Conservation (phyloP, 345 rosid species). For the Citrus reticulata region DNA sequence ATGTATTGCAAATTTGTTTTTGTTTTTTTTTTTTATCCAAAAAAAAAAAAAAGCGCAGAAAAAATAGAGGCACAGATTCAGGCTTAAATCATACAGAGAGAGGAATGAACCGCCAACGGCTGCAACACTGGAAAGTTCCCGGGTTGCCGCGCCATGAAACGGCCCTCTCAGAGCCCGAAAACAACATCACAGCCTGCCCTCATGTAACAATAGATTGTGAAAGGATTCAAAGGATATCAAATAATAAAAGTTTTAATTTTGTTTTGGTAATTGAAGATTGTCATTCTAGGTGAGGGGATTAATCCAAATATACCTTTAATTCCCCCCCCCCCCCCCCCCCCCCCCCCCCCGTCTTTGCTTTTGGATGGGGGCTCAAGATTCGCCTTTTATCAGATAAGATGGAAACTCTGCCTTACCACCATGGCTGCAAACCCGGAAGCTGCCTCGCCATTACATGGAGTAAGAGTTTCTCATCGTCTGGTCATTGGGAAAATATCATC, state of each 20-base stretch:
- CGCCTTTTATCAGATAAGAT: constrained; percentile 2
- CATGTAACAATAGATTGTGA: neutral
- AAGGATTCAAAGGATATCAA: neutral
- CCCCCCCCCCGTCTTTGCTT: neutral
- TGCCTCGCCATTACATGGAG: neutral
- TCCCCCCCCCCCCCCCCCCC: accelerated
- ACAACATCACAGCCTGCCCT: neutral
- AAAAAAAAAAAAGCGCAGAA: too few species aligned
- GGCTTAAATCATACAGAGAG: neutral
- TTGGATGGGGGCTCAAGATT: neutral
- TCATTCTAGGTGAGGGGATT: neutral
- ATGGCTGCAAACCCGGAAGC: constrained; percentile 4
- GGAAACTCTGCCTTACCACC: neutral
- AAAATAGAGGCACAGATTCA: neutral
- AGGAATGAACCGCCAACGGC: neutral
- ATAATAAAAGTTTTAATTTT: too few species aligned
- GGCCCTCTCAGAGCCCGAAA: neutral
- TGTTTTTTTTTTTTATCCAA: too few species aligned
- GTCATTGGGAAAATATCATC: neutral
- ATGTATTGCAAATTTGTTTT: too few species aligned
- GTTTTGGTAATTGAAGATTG: too few species aligned
- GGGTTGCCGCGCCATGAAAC: neutral
- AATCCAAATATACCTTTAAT: too few species aligned
- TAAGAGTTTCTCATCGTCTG: neutral
- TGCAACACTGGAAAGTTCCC: neutral